Evolutionary conservation across 2,329 filamentous ascomycete species (phyloP), one percentile per base, ranked within the genome.

Genomic region (Hyphodiscus sp.): DNA sequence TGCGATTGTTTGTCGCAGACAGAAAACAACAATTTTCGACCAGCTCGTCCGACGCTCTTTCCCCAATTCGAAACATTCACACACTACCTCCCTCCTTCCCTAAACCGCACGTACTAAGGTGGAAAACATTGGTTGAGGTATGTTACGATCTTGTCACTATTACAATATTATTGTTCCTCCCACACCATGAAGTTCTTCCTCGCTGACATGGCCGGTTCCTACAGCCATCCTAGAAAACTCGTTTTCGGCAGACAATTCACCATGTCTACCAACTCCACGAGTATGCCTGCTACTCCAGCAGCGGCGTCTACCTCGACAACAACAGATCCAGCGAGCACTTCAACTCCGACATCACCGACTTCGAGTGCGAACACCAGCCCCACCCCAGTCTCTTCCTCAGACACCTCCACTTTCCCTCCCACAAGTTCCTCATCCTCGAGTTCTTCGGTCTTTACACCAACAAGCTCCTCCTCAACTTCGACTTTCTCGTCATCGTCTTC

Each of bases 361-460:
- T 58, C 63, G 52, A 59, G 56, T 58, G 62, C 62, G 65, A 63
- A 63, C 58, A 61, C 29, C 55, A 63, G 57, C 60, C 52, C 50
- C 16, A 47, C 38, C 43, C 4, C 49, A 41, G 46, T 52, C 41
- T 53, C 53, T 38, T 44, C 50, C 20, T 23, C 20, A 55, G 18
- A 52, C 8, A 23, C 57, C 20, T 4, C 45, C 13, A 45, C 55
- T 5, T 45, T 49, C 15, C 45, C 48, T 41, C 20, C 51, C 20
- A 20, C 47, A n/a, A 47, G 52, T 10, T 68, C 6, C 61, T 67
- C 54, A 60, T 48, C 52, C 8, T 29, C 53, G 30, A 41, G 54
- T 20, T 30, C 61, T 26, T 47, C 55, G 9, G 64, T 50, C 45
- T 55, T 51, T 63, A 57, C 61, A 64, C 15, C 56, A 49, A 29